These are phyloP conservation scores for Baudoinia panamericana DNA, from an alignment of 495 filamentous ascomycete genomes.

Conservation along the genomic window DNA sequence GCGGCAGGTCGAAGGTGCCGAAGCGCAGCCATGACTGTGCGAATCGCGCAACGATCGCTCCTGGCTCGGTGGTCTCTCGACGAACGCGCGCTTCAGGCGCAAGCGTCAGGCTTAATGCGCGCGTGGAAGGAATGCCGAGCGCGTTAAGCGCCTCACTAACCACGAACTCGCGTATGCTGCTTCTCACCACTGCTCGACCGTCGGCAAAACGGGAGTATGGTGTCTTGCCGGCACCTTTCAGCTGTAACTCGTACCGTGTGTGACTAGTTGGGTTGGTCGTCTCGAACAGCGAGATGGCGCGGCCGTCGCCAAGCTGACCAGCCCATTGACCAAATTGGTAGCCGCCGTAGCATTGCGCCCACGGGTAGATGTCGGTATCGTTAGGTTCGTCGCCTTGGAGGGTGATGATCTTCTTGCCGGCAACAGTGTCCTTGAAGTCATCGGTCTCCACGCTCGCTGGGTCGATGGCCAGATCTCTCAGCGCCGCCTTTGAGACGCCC, in stretches of 20 bases:
- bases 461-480: constrained; percentile 64
- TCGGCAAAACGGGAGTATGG: constrained; percentile 97
- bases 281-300: constrained; percentile 90
- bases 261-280: constrained; percentile 61
- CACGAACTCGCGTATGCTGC: constrained; percentile 84
- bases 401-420: constrained; percentile 58
- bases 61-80: constrained; percentile 79
- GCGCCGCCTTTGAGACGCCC: constrained; percentile 58
- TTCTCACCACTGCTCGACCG: constrained; percentile 82
- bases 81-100: constrained; percentile 57
- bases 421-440: constrained; percentile 64
- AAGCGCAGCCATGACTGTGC: constrained; percentile 86
- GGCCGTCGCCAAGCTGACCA: constrained; percentile 86
- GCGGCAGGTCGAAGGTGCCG: constrained; percentile 83
- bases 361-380: constrained; percentile 67
- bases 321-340: constrained; percentile 72
- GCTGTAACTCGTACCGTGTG: constrained; percentile 71
- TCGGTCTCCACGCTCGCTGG: constrained; percentile 50
- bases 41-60: constrained; percentile 81
- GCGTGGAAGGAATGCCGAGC: constrained; percentile 70
- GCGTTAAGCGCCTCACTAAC: constrained; percentile 74
- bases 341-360: constrained; percentile 96
- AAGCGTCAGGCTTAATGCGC: constrained; percentile 70
- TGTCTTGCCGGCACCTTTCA: constrained; percentile 86
- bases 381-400: constrained; percentile 34